Evolutionary conservation across 306 rosid genomes (phyloP), one percentile per base, ranked within the genome.

Genomic region (Mimosa pudica): DNA sequence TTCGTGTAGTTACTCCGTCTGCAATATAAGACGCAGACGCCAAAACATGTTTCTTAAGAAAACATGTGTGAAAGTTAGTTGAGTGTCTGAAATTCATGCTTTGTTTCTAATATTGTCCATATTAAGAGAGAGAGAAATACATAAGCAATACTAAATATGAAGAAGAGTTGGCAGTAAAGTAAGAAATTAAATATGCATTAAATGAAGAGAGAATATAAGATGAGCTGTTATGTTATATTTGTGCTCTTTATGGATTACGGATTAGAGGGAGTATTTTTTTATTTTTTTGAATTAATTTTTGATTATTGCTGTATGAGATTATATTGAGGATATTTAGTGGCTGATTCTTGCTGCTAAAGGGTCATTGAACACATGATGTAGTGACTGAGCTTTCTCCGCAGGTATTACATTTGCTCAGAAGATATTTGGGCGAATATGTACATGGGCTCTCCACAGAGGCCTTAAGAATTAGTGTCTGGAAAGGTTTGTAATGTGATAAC

Each of bases 361-460:
- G 41, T 55, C 52, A 32, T 44, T 24, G 60, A 60, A 78, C 66
- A 30, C 7, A 30, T 63, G 73, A 61, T 44, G 5, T 79, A n/a
- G 35, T 73, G 13, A 49, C 46, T 73, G 44, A 79, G 51, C 67
- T 79, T 79, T 82, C 55, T 75, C 80, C 44, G 41, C 69, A 95
- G 99, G 98, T 95, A 62, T 86, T 95, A 80, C 98, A 95, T 89
- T 88, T 95, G 86, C 98, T 95, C 74, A 89, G 94, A 58, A 91
- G 83, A 80, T 93, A 93, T 85, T 82, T 95, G 90, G 99, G 99
- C 20, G 99, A 95, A 87, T 95, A 95, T 88, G 98, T 95, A 36
- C 97, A 95, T 63, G 99, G 98, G 73, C 98, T 95, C 86, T 95
- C 99, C 33, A 52, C 84, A 47, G 98, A 95, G 86, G 97, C 99